These are phyloP conservation scores for Pulveroboletus frians DNA, from an alignment of 768 basidiomycete genomes.

Conservation along the genomic window DNA sequence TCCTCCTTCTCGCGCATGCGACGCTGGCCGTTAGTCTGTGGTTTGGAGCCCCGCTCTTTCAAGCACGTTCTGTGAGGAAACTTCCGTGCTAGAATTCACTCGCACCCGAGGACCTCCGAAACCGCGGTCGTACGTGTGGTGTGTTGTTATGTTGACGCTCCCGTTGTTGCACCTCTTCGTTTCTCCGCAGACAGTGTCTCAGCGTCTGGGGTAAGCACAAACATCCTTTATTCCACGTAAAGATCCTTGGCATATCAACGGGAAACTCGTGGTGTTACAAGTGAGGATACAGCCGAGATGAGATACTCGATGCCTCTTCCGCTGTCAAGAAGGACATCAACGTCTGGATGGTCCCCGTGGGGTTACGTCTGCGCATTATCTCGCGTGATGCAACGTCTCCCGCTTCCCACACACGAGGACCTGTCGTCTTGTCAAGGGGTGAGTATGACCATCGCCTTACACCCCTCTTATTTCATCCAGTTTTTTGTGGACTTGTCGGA, in stretches of 20 bases:
- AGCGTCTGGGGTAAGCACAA: conserved; percentile 3
- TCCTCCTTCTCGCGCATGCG: background rate
- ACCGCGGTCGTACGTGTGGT: background rate
- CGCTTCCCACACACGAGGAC: background rate
- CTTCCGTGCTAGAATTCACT: too few species aligned
- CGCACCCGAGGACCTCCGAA: conserved; percentile 1
- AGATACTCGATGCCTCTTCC: background rate
- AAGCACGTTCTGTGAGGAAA: background rate
- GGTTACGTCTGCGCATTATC: background rate
- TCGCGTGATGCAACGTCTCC: background rate
- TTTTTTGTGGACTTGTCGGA: background rate
- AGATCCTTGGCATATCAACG: background rate
- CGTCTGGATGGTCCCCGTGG: background rate
- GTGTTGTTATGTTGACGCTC: background rate
- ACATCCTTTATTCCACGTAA: conserved; percentile 1
- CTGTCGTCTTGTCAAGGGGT: background rate
- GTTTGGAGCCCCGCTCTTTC: background rate
- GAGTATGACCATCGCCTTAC: background rate
- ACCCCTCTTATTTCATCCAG: too few species aligned
- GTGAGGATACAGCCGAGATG: background rate
- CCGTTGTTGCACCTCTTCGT: background rate
- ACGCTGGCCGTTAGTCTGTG: background rate
- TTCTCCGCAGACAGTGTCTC: background rate
- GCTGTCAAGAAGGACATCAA: background rate
- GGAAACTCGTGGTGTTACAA: background rate